Evolutionary conservation across 148 eudicot genomes (phyloP).

Genomic region (Rhododendron kiyosumense): DNA sequence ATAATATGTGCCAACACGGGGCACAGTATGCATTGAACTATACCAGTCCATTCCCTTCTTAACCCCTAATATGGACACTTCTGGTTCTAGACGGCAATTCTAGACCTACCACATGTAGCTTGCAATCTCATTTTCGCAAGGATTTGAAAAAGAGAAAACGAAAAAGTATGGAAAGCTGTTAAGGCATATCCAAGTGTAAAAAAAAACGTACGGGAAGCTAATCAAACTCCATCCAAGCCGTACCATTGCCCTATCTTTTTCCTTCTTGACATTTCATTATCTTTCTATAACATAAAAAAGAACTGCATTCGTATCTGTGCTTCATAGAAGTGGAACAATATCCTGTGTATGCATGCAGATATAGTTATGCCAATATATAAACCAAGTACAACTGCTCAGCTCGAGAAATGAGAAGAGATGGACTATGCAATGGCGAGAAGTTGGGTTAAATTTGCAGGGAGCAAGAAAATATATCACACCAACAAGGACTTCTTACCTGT

Average conservation of each 20-base stretch:
- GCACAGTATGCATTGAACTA: background rate
- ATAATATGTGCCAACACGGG: background rate
- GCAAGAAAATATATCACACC: background rate
- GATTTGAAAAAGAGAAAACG: background rate
- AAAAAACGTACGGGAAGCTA: background rate
- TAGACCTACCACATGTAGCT: background rate
- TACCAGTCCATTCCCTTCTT: background rate
- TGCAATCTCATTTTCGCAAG: background rate
- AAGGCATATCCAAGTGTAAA: background rate
- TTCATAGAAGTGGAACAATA: background rate
- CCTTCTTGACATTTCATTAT: background rate
- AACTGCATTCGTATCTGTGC: background rate
- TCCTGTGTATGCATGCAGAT: background rate
- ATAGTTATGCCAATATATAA: background rate
- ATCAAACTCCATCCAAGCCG: background rate
- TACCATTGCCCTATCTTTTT: background rate
- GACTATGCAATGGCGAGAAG: background rate
- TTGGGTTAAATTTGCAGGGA: background rate
- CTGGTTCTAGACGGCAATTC: background rate
- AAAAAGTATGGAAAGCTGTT: background rate
- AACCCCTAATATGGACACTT: background rate
- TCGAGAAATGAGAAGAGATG: background rate
- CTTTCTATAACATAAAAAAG: background rate
- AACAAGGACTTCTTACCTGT: conserved; percentile 29
- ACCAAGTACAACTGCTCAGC: background rate